Evolutionary conservation across 2,329 filamentous ascomycete species (phyloP), one percentile per base, ranked within the genome.

Genomic region (Raffaelea arxii): DNA sequence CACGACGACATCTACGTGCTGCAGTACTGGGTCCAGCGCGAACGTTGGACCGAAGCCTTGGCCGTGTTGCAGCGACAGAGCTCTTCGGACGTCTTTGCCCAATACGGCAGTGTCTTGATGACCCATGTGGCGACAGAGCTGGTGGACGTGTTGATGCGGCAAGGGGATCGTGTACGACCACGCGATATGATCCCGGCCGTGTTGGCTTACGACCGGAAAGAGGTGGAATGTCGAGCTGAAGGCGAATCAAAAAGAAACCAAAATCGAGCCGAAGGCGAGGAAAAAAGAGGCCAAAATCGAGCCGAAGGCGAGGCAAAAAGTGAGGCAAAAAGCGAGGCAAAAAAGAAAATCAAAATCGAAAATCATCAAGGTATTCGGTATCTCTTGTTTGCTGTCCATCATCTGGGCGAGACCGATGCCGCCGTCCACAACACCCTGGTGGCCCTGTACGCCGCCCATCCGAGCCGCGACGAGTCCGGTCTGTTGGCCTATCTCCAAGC

Each of bases 381-480:
- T 61, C 80, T 98, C 19, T 86, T 90, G 54, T 95, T 91, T 62
- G 87, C 89, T 49, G 90, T 98, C 58, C 90, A 94, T 67, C 78
- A 91, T 67, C 75, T 90, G 58, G 75, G 84, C 61, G 84, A 89
- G 45, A 75, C 82, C 49, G 77, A 91, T 57, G 82, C 92, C 3
- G 91, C 92, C 2, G 84, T 98, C 11, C 92, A 98, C 69, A 98
- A 98, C 62, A 97, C 92, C 0, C 77, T 98, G 6, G 87, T 98
- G 42, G 95, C 91, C 9, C 91, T 98, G 44, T 94, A 96, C 61
- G 92, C 92, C 14, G 89, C 90, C 0, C 84, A 92, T 55, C 72
- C 84, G 3, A 88, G 86, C 3, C 75, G 78, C 47, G 89, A 94
- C 47, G 92, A 98, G 66, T 82, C 85, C 0, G 85, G 84, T 0